These are phyloP conservation scores for Turritis glabra DNA, from an alignment of 345 rosid genomes.

Conservation along the genomic window DNA sequence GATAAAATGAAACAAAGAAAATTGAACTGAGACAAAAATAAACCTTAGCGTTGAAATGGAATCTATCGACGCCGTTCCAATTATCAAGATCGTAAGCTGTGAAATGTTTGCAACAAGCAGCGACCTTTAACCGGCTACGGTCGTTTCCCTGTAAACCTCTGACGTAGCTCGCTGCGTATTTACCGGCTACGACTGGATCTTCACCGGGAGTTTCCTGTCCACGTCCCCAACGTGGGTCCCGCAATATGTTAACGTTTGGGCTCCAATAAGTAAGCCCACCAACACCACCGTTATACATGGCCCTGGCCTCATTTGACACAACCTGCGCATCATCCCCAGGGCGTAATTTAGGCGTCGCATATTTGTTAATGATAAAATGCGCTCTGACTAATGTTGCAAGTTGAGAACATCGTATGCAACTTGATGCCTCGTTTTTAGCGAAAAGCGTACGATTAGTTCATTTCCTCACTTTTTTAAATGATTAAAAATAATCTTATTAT, in stretches of 20 bases:
- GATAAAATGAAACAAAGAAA: background rate
- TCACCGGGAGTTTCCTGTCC: constrained; percentile 96
- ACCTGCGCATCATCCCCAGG: constrained; percentile 41
- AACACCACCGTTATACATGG: constrained; percentile 66
- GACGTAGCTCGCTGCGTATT: constrained; percentile 75
- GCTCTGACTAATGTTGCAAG: constrained; percentile 19
- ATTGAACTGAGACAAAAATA: background rate
- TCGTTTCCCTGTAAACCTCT: constrained; percentile 69
- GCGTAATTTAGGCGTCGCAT: background rate
- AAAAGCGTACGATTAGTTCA: constrained; percentile 9
- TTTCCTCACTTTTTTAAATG: constrained; percentile 1
- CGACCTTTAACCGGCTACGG: constrained; percentile 65
- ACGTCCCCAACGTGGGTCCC: constrained; percentile 94
- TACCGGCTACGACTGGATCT: constrained; percentile 74
- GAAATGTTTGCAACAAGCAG: constrained; percentile 88
- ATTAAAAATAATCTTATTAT: background rate
- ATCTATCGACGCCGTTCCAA: constrained; percentile 81
- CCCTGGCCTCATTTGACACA: constrained; percentile 77
- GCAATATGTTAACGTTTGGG: constrained; percentile 71
- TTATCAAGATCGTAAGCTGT: constrained; percentile 89
- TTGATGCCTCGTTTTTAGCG: constrained; percentile 29
- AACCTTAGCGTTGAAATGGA: constrained; percentile 81
- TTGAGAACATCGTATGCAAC: constrained; percentile 23
- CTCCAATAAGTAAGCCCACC: constrained; percentile 85
- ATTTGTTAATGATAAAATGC: constrained; percentile 16